phyloP scores from a whole-genome alignment of 2,329 filamentous ascomycete genomes.

The Neoascochyta sp. region DNA sequence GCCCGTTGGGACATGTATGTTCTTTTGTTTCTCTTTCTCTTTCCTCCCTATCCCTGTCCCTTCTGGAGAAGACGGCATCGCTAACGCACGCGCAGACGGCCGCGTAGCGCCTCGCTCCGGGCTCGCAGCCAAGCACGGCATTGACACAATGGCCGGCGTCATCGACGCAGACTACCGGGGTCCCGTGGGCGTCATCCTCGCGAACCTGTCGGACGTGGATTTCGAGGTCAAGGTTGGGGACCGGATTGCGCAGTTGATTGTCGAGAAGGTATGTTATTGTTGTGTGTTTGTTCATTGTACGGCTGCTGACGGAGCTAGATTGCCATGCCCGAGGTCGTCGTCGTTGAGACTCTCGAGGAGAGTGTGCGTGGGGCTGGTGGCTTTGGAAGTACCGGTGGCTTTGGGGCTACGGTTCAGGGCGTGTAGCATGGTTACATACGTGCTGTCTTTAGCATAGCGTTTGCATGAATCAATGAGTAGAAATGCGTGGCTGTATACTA shows the following conservation, averaged over 20 bases:
- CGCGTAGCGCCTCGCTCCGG: conserved; percentile 88
- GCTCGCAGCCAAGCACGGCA: conserved; percentile 88
- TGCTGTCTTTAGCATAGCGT: too few species aligned
- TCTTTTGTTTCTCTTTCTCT: conserved; percentile 1
- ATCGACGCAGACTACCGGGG: conserved; percentile 98
- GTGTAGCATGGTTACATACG: too few species aligned
- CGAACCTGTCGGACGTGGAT: conserved; percentile 82
- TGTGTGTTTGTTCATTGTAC: conserved; percentile 3
- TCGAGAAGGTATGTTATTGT: conserved; percentile 65
- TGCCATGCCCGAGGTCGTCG: conserved; percentile 85
- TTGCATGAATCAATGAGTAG: too few species aligned
- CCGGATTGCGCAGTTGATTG: conserved; percentile 85
- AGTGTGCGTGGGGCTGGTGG: conserved; percentile 84
- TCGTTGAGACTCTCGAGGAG: conserved; percentile 82
- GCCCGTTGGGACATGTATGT: conserved; percentile 81
- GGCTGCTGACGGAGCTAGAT: conserved; percentile 51
- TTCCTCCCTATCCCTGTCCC: background rate
- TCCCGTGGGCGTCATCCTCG: conserved; percentile 88
- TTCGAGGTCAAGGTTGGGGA: conserved; percentile 82
- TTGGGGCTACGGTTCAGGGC: too few species aligned
- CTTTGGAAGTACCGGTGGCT: conserved; percentile 40
- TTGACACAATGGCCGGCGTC: conserved; percentile 92
- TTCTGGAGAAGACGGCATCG: background rate
- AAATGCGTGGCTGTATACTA: too few species aligned
- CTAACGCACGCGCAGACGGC: conserved; percentile 61